These are phyloP conservation scores for Pachyrhizus erosus DNA, from an alignment of 306 rosid species.

Conservation along the genomic window DNA sequence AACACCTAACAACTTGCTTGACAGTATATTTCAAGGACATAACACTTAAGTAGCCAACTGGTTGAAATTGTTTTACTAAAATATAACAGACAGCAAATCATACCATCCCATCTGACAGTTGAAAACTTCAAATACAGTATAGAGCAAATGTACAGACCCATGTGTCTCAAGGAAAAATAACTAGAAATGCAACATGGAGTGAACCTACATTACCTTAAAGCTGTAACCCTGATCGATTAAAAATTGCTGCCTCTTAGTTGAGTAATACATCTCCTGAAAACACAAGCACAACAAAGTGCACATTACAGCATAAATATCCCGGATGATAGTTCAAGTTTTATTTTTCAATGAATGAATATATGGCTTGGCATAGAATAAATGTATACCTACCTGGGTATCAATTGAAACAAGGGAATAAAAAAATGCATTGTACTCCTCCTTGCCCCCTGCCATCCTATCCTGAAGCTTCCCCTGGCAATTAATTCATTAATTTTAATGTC, in stretches of 20 bases:
- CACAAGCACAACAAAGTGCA: constrained; percentile 20
- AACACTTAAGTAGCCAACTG: background rate
- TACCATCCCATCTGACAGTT: constrained; percentile 5
- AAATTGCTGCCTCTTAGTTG: constrained; percentile 96
- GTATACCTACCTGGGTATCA: constrained; percentile 92
- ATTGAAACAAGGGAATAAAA: constrained; percentile 98
- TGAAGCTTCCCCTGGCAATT: constrained; percentile 85
- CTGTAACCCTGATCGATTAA: constrained; percentile 99
- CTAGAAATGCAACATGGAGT: constrained; percentile 14
- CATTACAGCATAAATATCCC: constrained; percentile 23
- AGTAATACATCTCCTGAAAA: constrained; percentile 96
- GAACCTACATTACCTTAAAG: constrained; percentile 73
- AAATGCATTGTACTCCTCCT: constrained; percentile 97
- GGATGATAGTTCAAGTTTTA: constrained; percentile 30
- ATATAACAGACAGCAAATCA: background rate
- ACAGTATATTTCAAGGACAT: constrained; percentile 23
- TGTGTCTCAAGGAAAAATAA: constrained; percentile 21
- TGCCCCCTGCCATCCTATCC: constrained; percentile 99
- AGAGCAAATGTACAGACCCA: constrained; percentile 25
- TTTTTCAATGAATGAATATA: constrained; percentile 38
- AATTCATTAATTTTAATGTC: constrained; percentile 40
- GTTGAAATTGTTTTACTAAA: background rate
- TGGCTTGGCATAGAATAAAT: constrained; percentile 18
- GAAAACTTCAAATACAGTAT: background rate
- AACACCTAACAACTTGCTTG: constrained; percentile 24